Percentiles rank a stretch among this genome's conserved stretches.
phyloP scores from a whole-genome alignment of 2,329 filamentous ascomycete species.

The Phialophora tarda region DNA sequence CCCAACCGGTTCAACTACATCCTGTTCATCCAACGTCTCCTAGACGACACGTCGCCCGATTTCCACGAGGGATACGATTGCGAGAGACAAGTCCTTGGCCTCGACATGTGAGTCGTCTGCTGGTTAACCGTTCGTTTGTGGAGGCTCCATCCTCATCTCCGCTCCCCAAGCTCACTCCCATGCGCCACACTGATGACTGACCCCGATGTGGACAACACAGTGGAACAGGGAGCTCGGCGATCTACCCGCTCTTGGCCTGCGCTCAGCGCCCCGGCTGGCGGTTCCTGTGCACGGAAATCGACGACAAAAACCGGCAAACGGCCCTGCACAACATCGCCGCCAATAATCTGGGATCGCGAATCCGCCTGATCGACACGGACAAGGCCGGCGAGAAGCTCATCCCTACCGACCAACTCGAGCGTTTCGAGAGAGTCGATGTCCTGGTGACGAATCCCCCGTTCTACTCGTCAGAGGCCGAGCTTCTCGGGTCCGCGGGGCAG shows the following conservation, averaged over 20 bases:
- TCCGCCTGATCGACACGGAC: constrained; percentile 66
- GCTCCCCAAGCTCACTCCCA: too few relatives aligned
- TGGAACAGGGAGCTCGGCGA: constrained; percentile 87
- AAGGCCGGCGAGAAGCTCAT: constrained; percentile 60
- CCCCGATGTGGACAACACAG: constrained; percentile 44
- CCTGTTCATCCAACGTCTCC: constrained; percentile 79
- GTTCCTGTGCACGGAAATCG: constrained; percentile 80
- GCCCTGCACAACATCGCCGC: constrained; percentile 69
- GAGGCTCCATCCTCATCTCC: background rate
- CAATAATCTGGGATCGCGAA: constrained; percentile 69
- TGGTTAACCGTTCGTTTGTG: background rate
- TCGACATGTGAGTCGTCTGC: constrained; percentile 70
- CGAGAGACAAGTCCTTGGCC: constrained; percentile 65
- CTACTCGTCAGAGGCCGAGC: constrained; percentile 75
- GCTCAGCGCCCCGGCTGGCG: constrained; percentile 70
- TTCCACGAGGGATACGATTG: constrained; percentile 59
- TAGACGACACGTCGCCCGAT: constrained; percentile 69
- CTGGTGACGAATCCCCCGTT: constrained; percentile 96
- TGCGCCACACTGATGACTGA: background rate
- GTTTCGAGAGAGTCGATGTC: constrained; percentile 68
- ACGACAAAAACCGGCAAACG: constrained; percentile 69
- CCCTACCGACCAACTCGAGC: constrained; percentile 50
- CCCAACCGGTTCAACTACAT: constrained; percentile 74
- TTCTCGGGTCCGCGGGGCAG: constrained; percentile 66
- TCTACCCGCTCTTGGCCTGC: constrained; percentile 85